A percentile compares a stretch with the other conserved stretches of the same genome.
Evolutionary conservation across 2,329 filamentous ascomycete genomes (phyloP).

Genomic region (Alternaria metachromatica): DNA sequence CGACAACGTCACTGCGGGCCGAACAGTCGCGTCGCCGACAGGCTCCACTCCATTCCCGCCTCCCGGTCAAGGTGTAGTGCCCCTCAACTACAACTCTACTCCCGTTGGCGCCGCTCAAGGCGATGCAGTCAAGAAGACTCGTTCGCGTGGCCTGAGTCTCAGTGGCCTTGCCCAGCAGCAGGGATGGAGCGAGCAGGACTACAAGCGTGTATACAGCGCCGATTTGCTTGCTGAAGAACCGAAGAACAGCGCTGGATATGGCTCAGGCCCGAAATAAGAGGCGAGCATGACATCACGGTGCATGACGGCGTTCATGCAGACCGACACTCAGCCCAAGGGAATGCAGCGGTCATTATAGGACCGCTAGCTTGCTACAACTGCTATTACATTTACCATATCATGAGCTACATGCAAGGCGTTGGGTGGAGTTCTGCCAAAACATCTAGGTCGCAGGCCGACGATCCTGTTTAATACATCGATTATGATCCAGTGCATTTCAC

Average conservation of each 20-base stretch:
- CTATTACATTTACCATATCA: not conserved
- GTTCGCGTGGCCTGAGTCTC: constrained; percentile 39
- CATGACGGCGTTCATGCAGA: not conserved
- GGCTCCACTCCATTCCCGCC: constrained; percentile 29
- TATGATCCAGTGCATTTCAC: not conserved
- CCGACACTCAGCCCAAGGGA: not conserved
- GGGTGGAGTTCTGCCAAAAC: not conserved
- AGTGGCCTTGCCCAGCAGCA: constrained; percentile 38
- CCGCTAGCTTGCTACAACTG: not conserved
- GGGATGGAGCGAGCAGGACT: constrained; percentile 46
- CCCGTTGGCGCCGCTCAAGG: constrained; percentile 28
- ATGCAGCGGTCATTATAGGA: not conserved
- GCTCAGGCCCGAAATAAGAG: constrained; percentile 19
- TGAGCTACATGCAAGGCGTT: not conserved
- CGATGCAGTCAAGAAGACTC: constrained; percentile 38
- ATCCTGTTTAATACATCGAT: not conserved
- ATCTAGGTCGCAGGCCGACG: not conserved
- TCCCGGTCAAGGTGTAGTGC: constrained; percentile 44
- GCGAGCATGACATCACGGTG: not conserved
- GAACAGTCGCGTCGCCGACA: constrained; percentile 24
- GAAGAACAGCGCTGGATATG: constrained; percentile 36
- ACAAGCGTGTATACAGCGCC: constrained; percentile 40
- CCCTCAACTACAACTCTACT: constrained; percentile 30
- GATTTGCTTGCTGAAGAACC: constrained; percentile 31
- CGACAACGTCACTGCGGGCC: constrained; percentile 17